Percentiles rank a stretch among this genome's conserved stretches.
phyloP scores from a whole-genome alignment of 768 basidiomycete species.

The Russula griseocarnosa region DNA sequence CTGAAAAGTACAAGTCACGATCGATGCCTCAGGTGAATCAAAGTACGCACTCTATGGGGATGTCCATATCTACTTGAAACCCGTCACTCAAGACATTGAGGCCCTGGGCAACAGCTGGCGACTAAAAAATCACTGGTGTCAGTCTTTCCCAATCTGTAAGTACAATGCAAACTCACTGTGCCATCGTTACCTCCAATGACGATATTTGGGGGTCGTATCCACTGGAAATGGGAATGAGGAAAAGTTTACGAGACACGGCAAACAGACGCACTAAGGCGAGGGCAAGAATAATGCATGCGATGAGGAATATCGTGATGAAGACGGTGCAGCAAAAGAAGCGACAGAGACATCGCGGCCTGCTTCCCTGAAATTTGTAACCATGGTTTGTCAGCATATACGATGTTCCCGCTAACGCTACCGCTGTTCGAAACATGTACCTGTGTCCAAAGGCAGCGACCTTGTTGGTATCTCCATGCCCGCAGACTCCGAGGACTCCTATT shows the following conservation, averaged over 20 bases:
- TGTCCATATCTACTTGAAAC: slow-evolving; percentile 22
- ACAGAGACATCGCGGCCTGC: slow-evolving; percentile 55
- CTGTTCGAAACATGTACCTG: slow-evolving; percentile 7
- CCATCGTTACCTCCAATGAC: slow-evolving; percentile 47
- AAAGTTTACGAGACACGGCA: neutral
- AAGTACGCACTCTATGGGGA: slow-evolving; percentile 22
- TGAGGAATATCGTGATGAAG: slow-evolving; percentile 58
- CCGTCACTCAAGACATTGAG: slow-evolving; percentile 16
- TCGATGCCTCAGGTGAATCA: slow-evolving; percentile 12
- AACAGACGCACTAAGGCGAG: slow-evolving; percentile 56
- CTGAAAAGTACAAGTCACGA: slow-evolving; percentile 39
- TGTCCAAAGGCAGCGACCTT: slow-evolving; percentile 26
- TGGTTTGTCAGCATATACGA: neutral
- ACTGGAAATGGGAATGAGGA: slow-evolving; percentile 42
- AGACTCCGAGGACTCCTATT: slow-evolving; percentile 18
- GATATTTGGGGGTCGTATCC: slow-evolving; percentile 71
- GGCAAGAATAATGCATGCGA: slow-evolving; percentile 61
- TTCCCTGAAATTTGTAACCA: slow-evolving; percentile 52
- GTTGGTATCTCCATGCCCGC: slow-evolving; percentile 24
- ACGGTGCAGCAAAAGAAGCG: slow-evolving; percentile 75
- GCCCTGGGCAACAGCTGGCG: slow-evolving; percentile 6
- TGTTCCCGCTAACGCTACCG: neutral
- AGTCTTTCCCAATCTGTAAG: slow-evolving; percentile 33
- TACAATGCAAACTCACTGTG: slow-evolving; percentile 38
- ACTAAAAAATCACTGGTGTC: neutral